Base-by-base conservation (phyloP, 371 early-diverging fungal genomes). In the Entomophthora muscae region DNA sequence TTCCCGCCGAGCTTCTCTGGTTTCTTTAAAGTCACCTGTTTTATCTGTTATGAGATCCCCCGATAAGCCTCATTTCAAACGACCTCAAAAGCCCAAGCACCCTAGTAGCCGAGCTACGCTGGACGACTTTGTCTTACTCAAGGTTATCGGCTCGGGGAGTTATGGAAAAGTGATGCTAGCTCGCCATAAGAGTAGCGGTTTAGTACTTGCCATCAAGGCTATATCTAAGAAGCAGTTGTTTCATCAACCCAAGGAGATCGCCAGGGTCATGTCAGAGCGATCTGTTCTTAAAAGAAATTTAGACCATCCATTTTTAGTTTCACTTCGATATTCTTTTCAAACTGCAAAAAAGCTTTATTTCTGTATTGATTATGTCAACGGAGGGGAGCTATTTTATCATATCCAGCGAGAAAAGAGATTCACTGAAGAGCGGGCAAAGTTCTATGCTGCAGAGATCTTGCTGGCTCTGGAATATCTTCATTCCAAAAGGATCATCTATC, bases 121-220 rank as follows among this genome's bases (percentile, higher is more conserved):
- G 13, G 61, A 61, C 31, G 13, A 61, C n/a, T 61, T 32, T n/a
- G 32, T 22, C 2, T 26, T 61, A 10, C 61, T 42, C 12, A 61
- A 61, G 22, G 17, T 61, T 32, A 22, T 93, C 22, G 91, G 92
- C 3, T 83, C 80, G 66, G 92, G 90, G 2, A 78, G 78, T 28
- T 89, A 87, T 71, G 90, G 90, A 33, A 90, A 89, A 66, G 90
- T 93, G 2, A 77, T 86, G 32, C 83, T 88, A 55, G 88, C 85
- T 32, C 73, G 83, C 28, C 83, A 91, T 64, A 80, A 78, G 56
- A 85, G 87, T 66, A 84, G 84, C 1, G 79, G 76, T 33, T 73
- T 84, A 31, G 80, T 88, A 24, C 86, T 89, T 60, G 92, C 92
- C 2, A 85, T 93, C 81, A 93, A 93, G 68, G 81, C 89, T 3